phyloP scores from a whole-genome alignment of 1,284 basidiomycete species.

The Schizophyllum commune region DNA sequence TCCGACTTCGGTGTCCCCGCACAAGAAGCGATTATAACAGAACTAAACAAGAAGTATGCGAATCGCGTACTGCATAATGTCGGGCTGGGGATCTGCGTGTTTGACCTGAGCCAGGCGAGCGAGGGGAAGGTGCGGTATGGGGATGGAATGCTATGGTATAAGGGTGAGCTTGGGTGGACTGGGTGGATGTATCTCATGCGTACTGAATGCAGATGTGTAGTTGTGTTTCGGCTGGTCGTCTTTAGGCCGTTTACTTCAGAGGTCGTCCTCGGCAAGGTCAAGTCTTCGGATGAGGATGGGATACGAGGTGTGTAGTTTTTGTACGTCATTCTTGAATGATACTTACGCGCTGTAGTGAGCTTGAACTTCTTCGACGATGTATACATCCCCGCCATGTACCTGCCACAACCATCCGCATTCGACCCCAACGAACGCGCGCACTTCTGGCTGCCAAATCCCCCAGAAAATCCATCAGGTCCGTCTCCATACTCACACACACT shows the following conservation, averaged over 20 bases:
- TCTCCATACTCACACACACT: neutral
- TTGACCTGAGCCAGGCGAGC: constrained; percentile 79
- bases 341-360: constrained; percentile 47
- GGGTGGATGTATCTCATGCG: neutral
- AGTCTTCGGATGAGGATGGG: constrained; percentile 76
- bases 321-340: constrained; percentile 1
- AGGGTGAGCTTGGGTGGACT: constrained; percentile 41
- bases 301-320: constrained; percentile 58
- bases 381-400: constrained; percentile 67
- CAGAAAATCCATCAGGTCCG: constrained; percentile 5
- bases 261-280: constrained; percentile 84
- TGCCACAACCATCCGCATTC: constrained; percentile 72
- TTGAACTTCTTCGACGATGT: constrained; percentile 95
- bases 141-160: constrained; percentile 93
- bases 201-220: constrained; percentile 31
- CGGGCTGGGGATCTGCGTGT: constrained; percentile 85
- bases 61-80: constrained; percentile 91
- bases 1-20: constrained; percentile 65
- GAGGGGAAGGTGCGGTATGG: constrained; percentile 94
- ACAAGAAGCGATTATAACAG: constrained; percentile 67
- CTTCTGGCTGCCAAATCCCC: constrained; percentile 63
- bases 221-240: constrained; percentile 84
- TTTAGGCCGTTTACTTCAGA: constrained; percentile 91
- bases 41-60: constrained; percentile 90
- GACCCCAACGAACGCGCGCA: constrained; percentile 77